Conservation (phyloP, 2,329 filamentous ascomycete genomes). For the Sporothrix brunneoviolacea region DNA sequence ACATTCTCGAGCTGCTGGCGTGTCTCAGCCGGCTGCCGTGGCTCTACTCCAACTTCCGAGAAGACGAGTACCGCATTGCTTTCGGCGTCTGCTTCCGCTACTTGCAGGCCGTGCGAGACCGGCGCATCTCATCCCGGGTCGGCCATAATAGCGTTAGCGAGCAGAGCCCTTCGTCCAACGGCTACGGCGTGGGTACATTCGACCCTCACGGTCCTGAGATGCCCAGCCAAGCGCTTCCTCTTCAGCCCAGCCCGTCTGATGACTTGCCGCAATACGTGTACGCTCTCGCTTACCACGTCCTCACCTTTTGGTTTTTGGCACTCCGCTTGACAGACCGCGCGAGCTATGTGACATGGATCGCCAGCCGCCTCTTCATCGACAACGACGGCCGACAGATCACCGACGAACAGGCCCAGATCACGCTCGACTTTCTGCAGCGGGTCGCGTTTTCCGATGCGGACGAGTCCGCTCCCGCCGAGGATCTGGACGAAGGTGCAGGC, state of each 20-base stretch:
- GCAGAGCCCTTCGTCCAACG: not conserved
- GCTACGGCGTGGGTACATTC: not conserved
- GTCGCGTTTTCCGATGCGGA: constrained; percentile 80
- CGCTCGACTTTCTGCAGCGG: constrained; percentile 90
- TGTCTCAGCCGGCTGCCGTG: constrained; percentile 77
- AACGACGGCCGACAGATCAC: constrained; percentile 65
- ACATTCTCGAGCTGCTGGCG: constrained; percentile 93
- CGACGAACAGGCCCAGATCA: constrained; percentile 89
- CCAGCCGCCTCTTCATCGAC: constrained; percentile 76
- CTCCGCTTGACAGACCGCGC: constrained; percentile 77
- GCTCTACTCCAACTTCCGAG: constrained; percentile 79
- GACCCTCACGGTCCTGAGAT: constrained; percentile 22
- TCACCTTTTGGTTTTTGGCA: constrained; percentile 94
- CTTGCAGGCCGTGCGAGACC: constrained; percentile 77
- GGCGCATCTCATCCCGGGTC: constrained; percentile 41
- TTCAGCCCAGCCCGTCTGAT: constrained; percentile 42
- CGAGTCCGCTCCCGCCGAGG: constrained; percentile 54
- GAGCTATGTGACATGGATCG: constrained; percentile 84
- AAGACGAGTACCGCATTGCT: constrained; percentile 87
- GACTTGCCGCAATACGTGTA: constrained; percentile 91
- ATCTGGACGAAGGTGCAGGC: constrained; percentile 49
- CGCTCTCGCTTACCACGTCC: constrained; percentile 87
- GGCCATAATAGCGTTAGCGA: constrained; percentile 23
- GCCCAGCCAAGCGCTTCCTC: constrained; percentile 21
- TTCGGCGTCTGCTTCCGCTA: constrained; percentile 96